Conservation (phyloP, 2,329 filamentous ascomycete species). For the Penicillium sp. region DNA sequence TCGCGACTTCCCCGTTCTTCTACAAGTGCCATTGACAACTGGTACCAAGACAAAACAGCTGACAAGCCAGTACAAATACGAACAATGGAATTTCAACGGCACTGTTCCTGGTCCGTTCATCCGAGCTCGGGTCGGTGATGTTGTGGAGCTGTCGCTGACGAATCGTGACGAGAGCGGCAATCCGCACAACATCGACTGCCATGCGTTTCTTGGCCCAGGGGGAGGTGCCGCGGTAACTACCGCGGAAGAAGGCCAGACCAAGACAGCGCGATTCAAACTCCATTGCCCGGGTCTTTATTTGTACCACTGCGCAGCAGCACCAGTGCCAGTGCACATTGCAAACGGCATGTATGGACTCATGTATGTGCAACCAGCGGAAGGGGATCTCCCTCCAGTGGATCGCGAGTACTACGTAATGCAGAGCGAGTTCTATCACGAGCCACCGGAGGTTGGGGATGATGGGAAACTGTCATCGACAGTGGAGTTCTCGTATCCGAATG, state of each 20-base stretch:
- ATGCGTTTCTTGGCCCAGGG: background rate
- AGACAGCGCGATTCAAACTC: background rate
- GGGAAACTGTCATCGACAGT: slow-evolving; percentile 30
- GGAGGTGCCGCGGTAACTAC: background rate
- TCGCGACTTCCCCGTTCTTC: background rate
- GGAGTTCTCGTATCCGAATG: slow-evolving; percentile 16
- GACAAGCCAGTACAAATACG: background rate
- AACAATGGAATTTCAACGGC: background rate
- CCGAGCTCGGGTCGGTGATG: background rate
- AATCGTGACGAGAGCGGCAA: background rate
- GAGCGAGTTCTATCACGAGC: slow-evolving; percentile 41
- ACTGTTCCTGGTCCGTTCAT: background rate
- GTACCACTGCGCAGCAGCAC: background rate
- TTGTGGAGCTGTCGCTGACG: background rate
- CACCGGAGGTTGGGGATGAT: slow-evolving; percentile 34
- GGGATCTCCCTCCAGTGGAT: slow-evolving; percentile 32
- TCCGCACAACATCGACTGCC: background rate
- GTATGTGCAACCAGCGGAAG: slow-evolving; percentile 17
- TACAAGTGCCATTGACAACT: background rate
- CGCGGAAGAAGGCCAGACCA: background rate
- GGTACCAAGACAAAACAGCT: background rate
- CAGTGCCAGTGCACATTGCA: background rate
- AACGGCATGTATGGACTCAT: background rate
- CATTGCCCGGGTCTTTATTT: background rate
- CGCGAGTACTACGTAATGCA: slow-evolving; percentile 41